phyloP scores from a whole-genome alignment of 495 filamentous ascomycete species.

The Annulohypoxylon maeteangense region DNA sequence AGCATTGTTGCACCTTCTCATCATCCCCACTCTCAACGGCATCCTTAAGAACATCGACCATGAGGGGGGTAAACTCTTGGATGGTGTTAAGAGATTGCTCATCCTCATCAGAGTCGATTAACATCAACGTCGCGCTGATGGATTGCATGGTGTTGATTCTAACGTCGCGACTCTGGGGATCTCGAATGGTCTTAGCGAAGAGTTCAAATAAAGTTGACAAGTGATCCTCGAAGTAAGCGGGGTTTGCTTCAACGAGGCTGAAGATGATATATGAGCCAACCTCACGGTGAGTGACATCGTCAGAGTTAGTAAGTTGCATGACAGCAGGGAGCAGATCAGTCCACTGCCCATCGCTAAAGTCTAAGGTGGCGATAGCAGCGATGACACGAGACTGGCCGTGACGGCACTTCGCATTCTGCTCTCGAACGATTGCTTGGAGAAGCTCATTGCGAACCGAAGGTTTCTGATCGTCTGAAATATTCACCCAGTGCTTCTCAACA shows the following conservation, averaged over 20 bases:
- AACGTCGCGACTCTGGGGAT: slow-evolving; percentile 90
- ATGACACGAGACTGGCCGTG: slow-evolving; percentile 91
- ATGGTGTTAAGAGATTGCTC: slow-evolving; percentile 74
- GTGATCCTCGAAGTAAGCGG: slow-evolving; percentile 79
- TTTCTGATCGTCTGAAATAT: slow-evolving; percentile 68
- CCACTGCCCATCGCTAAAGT: slow-evolving; percentile 91
- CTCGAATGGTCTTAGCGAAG: slow-evolving; percentile 86
- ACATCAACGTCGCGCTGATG: slow-evolving; percentile 87
- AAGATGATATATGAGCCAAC: slow-evolving; percentile 93
- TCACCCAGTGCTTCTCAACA: slow-evolving; percentile 88
- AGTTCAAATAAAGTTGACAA: slow-evolving; percentile 80
- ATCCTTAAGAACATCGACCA: slow-evolving; percentile 90
- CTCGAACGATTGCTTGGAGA: slow-evolving; percentile 81
- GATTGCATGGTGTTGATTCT: slow-evolving; percentile 94
- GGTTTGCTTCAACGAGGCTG: slow-evolving; percentile 86
- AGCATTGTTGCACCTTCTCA: slow-evolving; percentile 85
- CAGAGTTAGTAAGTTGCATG: slow-evolving; percentile 74
- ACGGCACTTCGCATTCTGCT: slow-evolving; percentile 76
- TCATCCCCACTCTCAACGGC: slow-evolving; percentile 82
- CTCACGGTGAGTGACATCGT: slow-evolving; percentile 81
- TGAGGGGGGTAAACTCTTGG: slow-evolving; percentile 80
- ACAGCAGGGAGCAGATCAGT: slow-evolving; percentile 79
- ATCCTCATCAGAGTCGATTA: slow-evolving; percentile 87
- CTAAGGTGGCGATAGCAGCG: slow-evolving; percentile 83
- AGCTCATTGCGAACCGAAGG: slow-evolving; percentile 80